Conservation (phyloP, 805 yeast species). For the Candida boleticola region DNA sequence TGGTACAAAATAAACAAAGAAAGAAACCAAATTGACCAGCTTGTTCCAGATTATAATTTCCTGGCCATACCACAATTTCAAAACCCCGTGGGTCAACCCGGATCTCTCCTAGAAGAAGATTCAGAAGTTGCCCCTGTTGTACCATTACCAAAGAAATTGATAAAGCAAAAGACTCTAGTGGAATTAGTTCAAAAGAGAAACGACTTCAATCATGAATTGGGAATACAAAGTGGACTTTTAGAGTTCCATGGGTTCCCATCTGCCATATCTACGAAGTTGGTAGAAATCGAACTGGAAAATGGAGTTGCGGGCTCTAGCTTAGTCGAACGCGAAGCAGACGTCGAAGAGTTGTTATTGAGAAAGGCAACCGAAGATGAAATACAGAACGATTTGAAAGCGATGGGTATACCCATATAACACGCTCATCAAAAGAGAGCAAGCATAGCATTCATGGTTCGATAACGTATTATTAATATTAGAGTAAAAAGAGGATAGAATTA, state of each 20-base stretch:
- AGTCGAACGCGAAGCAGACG: not conserved
- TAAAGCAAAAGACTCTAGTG: conserved; percentile 34
- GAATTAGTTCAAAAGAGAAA: conserved; percentile 64
- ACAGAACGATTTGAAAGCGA: conserved; percentile 64
- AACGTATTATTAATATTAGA: too few species aligned
- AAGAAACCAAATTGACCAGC: conserved; percentile 73
- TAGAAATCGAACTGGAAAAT: conserved; percentile 9
- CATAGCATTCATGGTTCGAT: too few species aligned
- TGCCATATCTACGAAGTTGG: conserved; percentile 46
- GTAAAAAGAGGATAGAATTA: too few species aligned
- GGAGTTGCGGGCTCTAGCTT: conserved; percentile 6
- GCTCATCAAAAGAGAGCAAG: too few species aligned
- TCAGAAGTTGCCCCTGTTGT: conserved; percentile 6
- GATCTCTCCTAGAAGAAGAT: not conserved
- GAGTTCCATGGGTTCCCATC: conserved; percentile 81
- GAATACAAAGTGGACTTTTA: conserved; percentile 65
- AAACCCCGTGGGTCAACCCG: conserved; percentile 3
- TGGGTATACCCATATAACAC: conserved; percentile 50
- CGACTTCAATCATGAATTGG: conserved; percentile 64
- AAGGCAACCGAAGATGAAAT: conserved; percentile 71
- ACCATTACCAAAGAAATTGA: conserved; percentile 30
- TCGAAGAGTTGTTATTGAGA: conserved; percentile 44
- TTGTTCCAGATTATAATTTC: conserved; percentile 53
- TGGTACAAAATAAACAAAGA: conserved; percentile 95
- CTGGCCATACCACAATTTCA: conserved; percentile 36